phyloP scores from a whole-genome alignment of 2,329 filamentous ascomycete genomes.

The Calonectria hawksworthii region DNA sequence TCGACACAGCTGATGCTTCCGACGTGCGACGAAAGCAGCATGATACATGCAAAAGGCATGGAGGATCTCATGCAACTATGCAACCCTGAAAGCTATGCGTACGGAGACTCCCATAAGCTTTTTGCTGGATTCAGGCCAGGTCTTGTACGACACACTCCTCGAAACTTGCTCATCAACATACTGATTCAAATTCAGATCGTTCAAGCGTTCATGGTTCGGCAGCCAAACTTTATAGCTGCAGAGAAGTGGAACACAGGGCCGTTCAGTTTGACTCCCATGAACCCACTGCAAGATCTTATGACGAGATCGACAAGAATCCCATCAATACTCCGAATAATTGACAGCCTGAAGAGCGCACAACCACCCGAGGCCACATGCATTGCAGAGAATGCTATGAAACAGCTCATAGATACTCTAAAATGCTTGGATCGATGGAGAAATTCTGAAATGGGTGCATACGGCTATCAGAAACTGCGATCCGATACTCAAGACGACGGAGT shows the following conservation, averaged over 20 bases:
- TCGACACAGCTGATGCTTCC: slow-evolving; percentile 47
- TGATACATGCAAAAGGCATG: slow-evolving; percentile 53
- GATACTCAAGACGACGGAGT: not conserved
- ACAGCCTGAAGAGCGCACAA: not conserved
- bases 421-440: slow-evolving; percentile 1
- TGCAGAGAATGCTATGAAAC: not conserved
- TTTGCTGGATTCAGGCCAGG: slow-evolving; percentile 57
- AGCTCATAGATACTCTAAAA: not conserved
- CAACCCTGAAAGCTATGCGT: slow-evolving; percentile 47
- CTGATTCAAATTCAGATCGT: slow-evolving; percentile 10
- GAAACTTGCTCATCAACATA: not conserved
- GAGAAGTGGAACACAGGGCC: slow-evolving; percentile 23
- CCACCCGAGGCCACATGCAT: not conserved
- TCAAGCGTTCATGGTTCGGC: slow-evolving; percentile 10
- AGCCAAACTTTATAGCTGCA: slow-evolving; percentile 19
- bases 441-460: slow-evolving; percentile 2
- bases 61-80: slow-evolving; percentile 50
- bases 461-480: not conserved
- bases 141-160: slow-evolving; percentile 46
- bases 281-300: slow-evolving; percentile 22
- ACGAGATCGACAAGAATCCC: slow-evolving; percentile 15
- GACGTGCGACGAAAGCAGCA: slow-evolving; percentile 41
- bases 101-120: slow-evolving; percentile 52
- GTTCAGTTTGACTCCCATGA: slow-evolving; percentile 15
- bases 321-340: slow-evolving; percentile 5